Base-by-base conservation (phyloP, 2,329 filamentous ascomycete genomes). In the Diplodia intermedia region DNA sequence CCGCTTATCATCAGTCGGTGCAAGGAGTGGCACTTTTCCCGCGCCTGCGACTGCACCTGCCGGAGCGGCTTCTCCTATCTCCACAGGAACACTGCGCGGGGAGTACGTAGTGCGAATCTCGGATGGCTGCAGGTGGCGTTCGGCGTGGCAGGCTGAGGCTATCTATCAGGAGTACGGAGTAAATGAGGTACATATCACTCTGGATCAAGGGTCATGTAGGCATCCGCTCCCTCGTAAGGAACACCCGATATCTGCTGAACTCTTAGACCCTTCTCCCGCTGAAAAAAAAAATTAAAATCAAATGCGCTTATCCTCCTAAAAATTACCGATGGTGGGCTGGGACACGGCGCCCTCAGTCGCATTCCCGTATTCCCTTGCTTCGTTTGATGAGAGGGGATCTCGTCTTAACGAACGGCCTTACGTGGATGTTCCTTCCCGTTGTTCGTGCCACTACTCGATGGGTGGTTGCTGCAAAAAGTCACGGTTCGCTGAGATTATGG, bases 381-480 rank as follows among this genome's bases (percentile, higher is more conserved):
- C 47, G 60, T 63, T 63, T 63, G 60, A 63, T 63, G 47, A 63
- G 60, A 63, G 47, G 60, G 60, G 31, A 36, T 20, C 29, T 38
- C 60, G 47, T 31, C 47, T 63, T 29, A 40, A n/a, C 15, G n/a
- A 62, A 63, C 11, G 2, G 54, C 43, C 43, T 36, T 36, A 63
- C 60, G 38, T 50, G 57, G 40, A 50, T 62, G 4, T 50, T 23
- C 43, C 57, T 43, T 62, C 36, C 9, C 14, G n/a, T 9, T 23
- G 43, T 57, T 57, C 31, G 8, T 33, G 31, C 31, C 31, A 33
- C 31, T 33, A 33, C 31, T 33, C 31, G 31, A 33, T 33, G 31
- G 26, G 26, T 26, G 26, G 26, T 26, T 26, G 26, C 26, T 4
- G 26, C 26, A 26, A 26, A 26, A 26, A 26, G 26, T 26, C 26